Evolutionary conservation across 2,329 filamentous ascomycete genomes (phyloP), one percentile per base, ranked within the genome.

Genomic region (Penicillium janthinellum): DNA sequence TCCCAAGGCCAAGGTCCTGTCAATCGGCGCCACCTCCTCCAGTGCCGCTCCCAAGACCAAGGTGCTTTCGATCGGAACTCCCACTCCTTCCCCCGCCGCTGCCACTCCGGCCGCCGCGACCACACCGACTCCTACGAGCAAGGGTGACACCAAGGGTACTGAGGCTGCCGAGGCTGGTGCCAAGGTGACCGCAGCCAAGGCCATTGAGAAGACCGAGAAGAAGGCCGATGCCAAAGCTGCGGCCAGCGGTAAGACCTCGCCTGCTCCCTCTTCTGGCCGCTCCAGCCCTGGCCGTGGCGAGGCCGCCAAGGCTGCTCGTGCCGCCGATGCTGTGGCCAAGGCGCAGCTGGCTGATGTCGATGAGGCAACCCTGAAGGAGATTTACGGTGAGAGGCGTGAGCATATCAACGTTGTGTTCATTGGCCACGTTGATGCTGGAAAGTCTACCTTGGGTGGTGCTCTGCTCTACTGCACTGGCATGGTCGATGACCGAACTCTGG

Each of bases 401-500:
- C 87, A 90, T 70, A 84, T 99, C 71, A 99, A 99, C 79, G 90
- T 99, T 69, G 96, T 98, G 66, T 97, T 98, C 80, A 90, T 98
- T 73, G 94, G 95, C 54, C 95, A 99, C 83, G 96, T 99, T 70
- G 95, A 99, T 81, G 95, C 95, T 54, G 95, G 95, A 70, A 99
- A 99, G 82, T 97, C 92, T 41, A 99, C 95, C 3, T 84, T 99
- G 5, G 95, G 95, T 74, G 95, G 95, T 53, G 91, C 91, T 54
- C 96, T 99, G 64, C 83, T 99, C 14, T 96, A 95, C 76, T 88
- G 87, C 54, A 97, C 94, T 5, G 95, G 95, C 61, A 99, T 98
- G 95, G 95, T 99, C n/a, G 96, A 99, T 73, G 92, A 99, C 79
- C 88, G 95, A 75, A 99, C 95, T 38, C 87, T 99, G 84, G 95